Conservation (phyloP, 768 basidiomycete species). For the Dictyophora rubrovolvata region DNA sequence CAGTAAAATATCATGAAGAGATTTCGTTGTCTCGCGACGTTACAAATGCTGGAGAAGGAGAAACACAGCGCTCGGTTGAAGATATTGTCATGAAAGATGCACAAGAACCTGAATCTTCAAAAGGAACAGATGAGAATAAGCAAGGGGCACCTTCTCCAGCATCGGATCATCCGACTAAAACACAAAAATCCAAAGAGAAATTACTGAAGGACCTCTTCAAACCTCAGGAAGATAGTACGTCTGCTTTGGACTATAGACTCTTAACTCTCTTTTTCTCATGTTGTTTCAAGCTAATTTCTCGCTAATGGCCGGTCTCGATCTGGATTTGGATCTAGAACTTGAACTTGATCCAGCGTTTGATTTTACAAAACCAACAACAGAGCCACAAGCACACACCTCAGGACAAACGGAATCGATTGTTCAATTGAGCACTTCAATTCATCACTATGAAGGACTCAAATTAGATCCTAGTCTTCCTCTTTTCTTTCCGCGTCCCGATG, state of each 20-base stretch:
- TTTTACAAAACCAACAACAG: conserved; percentile 13
- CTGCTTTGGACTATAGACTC: neutral
- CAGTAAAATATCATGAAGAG: conserved; percentile 19
- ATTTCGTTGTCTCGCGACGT: neutral
- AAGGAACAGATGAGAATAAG: neutral
- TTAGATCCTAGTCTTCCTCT: conserved; percentile 47
- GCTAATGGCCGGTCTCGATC: conserved; percentile 34
- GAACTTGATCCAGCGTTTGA: conserved; percentile 53
- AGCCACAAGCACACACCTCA: neutral
- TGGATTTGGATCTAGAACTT: conserved; percentile 61
- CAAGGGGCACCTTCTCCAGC: neutral
- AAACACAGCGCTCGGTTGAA: conserved; percentile 12
- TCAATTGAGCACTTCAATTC: neutral
- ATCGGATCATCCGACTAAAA: neutral
- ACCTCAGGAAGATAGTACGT: conserved; percentile 54
- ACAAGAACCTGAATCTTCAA: neutral
- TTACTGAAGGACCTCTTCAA: conserved; percentile 64
- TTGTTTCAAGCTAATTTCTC: conserved; percentile 52
- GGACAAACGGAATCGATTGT: neutral
- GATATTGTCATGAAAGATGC: neutral
- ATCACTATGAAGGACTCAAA: conserved; percentile 18
- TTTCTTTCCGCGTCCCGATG: conserved; percentile 47
- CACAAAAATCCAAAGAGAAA: neutral
- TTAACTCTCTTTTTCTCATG: neutral
- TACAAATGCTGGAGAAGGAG: neutral